Base-by-base conservation (phyloP, 805 yeast genomes). In the Candida chauliodis region DNA sequence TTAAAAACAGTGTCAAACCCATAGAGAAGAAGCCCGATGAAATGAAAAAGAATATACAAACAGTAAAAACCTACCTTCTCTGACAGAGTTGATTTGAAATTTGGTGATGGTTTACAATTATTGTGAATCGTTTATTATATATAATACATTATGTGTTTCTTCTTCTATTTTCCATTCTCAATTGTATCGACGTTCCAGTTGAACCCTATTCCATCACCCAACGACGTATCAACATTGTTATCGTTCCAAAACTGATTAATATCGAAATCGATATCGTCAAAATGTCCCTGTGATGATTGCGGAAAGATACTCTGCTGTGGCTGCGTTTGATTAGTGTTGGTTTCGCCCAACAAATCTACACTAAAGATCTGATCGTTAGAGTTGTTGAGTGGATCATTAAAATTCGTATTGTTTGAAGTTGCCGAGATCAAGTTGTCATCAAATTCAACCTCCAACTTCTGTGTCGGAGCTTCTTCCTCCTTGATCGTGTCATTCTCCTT, bases 231-330 rank as follows among this genome's bases (percentile, higher is more conserved):
- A 10, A 56, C 64, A 34, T 50, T 52, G 2, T 63, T 59, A 17
- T 23, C 40, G 10, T 20, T 31, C 47, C 69, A 58, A 43, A 68
- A 63, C 53, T 53, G 63, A 43, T 63, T 63, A 47, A 67, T 67
- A 43, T 66, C 72, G 48, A 69, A 68, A 43, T 66, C 73, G 24
- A 68, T 64, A 37, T 67, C 73, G 31, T 66, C 72, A 25, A 66
- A 52, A n/a, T 60, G 57, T 8, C 56, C 54, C 15, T 46, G 37
- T 2, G 36, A 45, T 8, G 52, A 33, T 20, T 45, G 50, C 8
- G 44, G 19, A 27, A 36, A 36, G 15, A 36, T 9, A 14, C 21
- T 27, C n/a, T 37, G 34, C 11, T 8, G 18, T 32, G 20, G 28
- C 10, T 21, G 35, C 14, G n/a, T 16, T 14, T 32, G 24, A 21